A percentile compares a stretch with the other conserved stretches of the same genome.
Conservation (phyloP, 192 early-diverging fungal genomes). For the Coemansia sp. region DNA sequence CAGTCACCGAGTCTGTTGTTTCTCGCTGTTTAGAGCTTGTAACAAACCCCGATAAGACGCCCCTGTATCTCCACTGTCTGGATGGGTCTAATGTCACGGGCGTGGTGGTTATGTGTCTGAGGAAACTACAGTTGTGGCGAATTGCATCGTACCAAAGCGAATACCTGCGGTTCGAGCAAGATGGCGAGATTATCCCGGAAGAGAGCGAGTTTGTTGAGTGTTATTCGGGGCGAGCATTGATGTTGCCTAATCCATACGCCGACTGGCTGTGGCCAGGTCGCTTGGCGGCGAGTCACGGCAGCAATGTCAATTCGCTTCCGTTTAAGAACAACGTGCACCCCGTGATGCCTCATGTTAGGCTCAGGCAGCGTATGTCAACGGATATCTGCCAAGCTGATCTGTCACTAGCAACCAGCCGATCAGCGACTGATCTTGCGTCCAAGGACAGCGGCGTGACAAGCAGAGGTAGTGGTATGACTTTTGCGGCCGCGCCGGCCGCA, state of each 20-base stretch:
- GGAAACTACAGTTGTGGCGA: constrained; percentile 90
- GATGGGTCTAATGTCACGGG: constrained; percentile 87
- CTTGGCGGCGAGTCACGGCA: not conserved
- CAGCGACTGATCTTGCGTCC: constrained; percentile 16
- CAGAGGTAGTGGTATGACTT: not conserved
- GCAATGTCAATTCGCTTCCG: constrained; percentile 17
- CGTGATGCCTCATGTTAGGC: constrained; percentile 18
- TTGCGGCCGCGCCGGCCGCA: not conserved
- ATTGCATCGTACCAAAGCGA: constrained; percentile 65
- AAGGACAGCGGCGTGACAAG: not conserved
- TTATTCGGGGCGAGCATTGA: constrained; percentile 20
- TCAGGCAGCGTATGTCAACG: constrained; percentile 11
- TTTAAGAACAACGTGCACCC: constrained; percentile 35
- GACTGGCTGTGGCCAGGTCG: constrained; percentile 43
- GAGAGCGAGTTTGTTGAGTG: constrained; percentile 52
- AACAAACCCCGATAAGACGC: constrained; percentile 66
- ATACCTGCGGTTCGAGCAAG: constrained; percentile 61
- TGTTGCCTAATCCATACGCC: constrained; percentile 32
- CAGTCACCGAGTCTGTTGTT: constrained; percentile 70
- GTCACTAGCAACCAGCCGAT: constrained; percentile 7
- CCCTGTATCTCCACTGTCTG: constrained; percentile 86
- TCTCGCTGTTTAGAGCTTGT: constrained; percentile 67
- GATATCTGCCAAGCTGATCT: constrained; percentile 33
- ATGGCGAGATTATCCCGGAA: constrained; percentile 50
- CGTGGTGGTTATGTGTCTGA: constrained; percentile 75